Evolutionary conservation across 208 protist species (phyloP).

Genomic region (Acanthamoeba castellanii): DNA sequence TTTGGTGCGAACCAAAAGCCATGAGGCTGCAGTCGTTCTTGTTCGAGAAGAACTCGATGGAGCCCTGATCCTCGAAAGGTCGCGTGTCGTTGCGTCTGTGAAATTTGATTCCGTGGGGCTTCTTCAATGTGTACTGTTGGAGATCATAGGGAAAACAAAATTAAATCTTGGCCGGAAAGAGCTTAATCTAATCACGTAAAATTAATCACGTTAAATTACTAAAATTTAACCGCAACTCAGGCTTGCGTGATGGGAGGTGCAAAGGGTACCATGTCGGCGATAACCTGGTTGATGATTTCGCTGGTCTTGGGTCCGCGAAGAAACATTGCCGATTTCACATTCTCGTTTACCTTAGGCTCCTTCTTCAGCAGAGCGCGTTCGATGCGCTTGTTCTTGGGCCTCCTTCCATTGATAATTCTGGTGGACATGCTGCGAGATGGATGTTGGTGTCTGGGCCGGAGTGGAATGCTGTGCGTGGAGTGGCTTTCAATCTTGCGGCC

Average conservation of each 20-base stretch:
- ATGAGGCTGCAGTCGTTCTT: constrained; percentile 87
- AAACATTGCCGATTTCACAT: constrained; percentile 80
- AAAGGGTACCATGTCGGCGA: constrained; percentile 72
- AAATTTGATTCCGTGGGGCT: constrained; percentile 84
- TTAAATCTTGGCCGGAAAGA: not conserved
- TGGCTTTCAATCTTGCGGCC: not conserved
- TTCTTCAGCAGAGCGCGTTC: constrained; percentile 50
- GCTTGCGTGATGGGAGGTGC: not conserved
- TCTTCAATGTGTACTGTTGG: constrained; percentile 85
- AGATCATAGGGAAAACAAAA: not conserved
- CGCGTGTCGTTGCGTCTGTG: constrained; percentile 84
- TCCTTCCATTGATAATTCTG: constrained; percentile 48
- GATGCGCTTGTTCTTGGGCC: constrained; percentile 73
- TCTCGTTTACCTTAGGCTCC: constrained; percentile 80
- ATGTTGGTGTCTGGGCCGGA: not conserved
- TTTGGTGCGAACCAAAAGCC: constrained; percentile 84
- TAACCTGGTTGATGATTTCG: constrained; percentile 71
- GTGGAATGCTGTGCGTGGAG: not conserved
- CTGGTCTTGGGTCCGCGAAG: constrained; percentile 77
- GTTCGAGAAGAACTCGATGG: constrained; percentile 88
- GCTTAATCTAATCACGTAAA: not conserved
- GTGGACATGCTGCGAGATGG: not conserved
- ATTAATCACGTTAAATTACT: too few species aligned
- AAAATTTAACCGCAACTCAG: too few species aligned
- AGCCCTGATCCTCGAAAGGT: constrained; percentile 89